phyloP scores from a whole-genome alignment of 2,329 filamentous ascomycete species.

The Blumeria hordei region DNA sequence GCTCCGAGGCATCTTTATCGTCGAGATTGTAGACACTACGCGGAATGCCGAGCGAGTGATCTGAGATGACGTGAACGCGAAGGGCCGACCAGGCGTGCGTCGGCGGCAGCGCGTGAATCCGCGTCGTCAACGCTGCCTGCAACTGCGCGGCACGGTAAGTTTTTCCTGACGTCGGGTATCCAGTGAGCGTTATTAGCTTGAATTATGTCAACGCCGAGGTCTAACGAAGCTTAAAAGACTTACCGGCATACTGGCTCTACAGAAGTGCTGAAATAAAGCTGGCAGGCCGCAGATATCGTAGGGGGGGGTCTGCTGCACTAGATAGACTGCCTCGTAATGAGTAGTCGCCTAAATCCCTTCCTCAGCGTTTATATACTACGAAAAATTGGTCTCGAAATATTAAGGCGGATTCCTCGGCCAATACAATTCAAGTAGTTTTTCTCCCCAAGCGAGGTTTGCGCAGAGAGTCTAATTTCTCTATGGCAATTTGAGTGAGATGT shows the following conservation, averaged over 20 bases:
- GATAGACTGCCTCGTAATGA: no score
- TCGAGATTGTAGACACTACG: constrained; percentile 48
- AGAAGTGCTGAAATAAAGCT: no score
- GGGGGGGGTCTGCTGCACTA: no score
- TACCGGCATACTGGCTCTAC: constrained; percentile 25
- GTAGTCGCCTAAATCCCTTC: no score
- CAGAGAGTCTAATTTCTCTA: no score
- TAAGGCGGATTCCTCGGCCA: no score
- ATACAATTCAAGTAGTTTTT: no score
- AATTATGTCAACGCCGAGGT: background rate
- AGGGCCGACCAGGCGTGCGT: constrained; percentile 19
- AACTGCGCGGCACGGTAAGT: constrained; percentile 43
- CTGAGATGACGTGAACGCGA: constrained; percentile 49
- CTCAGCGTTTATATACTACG: no score
- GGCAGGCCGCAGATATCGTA: no score
- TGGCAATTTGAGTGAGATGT: no score
- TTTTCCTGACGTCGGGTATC: constrained; percentile 44
- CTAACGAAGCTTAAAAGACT: constrained; percentile 8
- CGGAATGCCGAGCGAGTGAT: constrained; percentile 43
- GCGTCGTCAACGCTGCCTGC: constrained; percentile 37
- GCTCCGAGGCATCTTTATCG: constrained; percentile 29
- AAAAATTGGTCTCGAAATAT: no score
- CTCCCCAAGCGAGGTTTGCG: no score
- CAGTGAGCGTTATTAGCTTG: constrained; percentile 42
- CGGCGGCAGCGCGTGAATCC: constrained; percentile 14